A percentile compares a stretch with the other conserved stretches of the same genome.
These are phyloP conservation scores for Halophytophthora batemanensis DNA, from an alignment of 352 stramenopile genomes.

Conservation along the genomic window DNA sequence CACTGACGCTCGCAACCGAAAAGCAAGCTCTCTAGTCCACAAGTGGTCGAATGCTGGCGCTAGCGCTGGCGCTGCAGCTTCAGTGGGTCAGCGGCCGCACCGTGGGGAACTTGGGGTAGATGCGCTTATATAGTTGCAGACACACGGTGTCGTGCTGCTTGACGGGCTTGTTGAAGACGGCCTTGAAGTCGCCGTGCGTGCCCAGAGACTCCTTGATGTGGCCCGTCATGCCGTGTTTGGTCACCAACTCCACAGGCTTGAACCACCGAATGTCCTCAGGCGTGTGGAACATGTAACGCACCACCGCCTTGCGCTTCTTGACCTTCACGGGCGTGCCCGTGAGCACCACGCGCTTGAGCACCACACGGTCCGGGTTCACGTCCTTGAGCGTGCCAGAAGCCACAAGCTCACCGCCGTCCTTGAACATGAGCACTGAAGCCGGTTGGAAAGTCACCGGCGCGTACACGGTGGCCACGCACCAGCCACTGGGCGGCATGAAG, in stretches of 20 bases:
- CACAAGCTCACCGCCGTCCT: constrained; percentile 78
- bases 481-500: constrained; percentile 91
- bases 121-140: constrained; percentile 98
- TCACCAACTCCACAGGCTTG: constrained; percentile 96
- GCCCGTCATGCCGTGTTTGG: constrained; percentile 97
- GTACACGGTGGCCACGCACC: constrained; percentile 90
- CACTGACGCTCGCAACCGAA: no score
- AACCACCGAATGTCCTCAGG: constrained; percentile 98
- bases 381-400: constrained; percentile 94
- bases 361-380: constrained; percentile 96
- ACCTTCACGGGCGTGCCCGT: constrained; percentile 98
- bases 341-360: constrained; percentile 98
- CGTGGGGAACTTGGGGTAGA: constrained; percentile 97
- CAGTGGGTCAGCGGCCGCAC: constrained; percentile 28
- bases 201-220: constrained; percentile 98
- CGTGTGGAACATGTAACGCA: constrained; percentile 99
- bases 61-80: constrained; percentile 5
- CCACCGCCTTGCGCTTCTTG: constrained; percentile 97
- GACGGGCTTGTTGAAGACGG: constrained; percentile 98
- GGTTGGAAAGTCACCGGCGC: constrained; percentile 96
- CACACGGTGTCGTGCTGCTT: constrained; percentile 99
- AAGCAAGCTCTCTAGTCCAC: constrained; percentile 27
- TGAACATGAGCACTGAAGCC: constrained; percentile 95
- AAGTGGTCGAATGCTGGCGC: no score
- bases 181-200: constrained; percentile 99